Percentiles rank a stretch among this genome's conserved stretches.
Evolutionary conservation across 176 grass and related monocot genomes (phyloP).

Genomic region (Avena insularis): DNA sequence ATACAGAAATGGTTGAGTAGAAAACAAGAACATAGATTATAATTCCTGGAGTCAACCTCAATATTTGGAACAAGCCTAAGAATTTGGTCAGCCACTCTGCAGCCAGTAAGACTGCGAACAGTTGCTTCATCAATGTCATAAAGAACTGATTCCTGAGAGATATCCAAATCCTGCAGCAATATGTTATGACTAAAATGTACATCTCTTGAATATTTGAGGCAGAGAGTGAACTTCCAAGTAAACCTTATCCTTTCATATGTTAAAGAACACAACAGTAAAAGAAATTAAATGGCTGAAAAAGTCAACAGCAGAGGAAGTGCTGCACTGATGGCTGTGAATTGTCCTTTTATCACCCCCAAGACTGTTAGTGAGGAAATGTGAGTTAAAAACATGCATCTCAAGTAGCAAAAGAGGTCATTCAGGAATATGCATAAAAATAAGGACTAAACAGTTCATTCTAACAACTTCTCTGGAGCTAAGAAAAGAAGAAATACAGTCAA

Average conservation of each 20-base stretch:
- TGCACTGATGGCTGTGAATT: constrained; percentile 37
- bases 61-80: constrained; percentile 93
- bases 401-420: background rate
- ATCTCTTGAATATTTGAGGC: constrained; percentile 38
- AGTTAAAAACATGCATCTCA: constrained; percentile 27
- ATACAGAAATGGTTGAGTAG: background rate
- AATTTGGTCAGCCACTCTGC: constrained; percentile 95
- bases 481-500: background rate
- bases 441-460: background rate
- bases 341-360: constrained; percentile 11
- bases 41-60: constrained; percentile 56
- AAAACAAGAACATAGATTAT: constrained; percentile 18
- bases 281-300: constrained; percentile 5
- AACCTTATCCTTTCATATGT: background rate
- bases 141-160: constrained; percentile 87
- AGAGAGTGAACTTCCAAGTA: background rate
- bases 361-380: constrained; percentile 27
- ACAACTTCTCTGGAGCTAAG: background rate
- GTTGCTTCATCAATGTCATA: constrained; percentile 90
- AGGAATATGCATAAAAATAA: background rate
- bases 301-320: background rate
- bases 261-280: background rate
- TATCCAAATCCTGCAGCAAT: constrained; percentile 80
- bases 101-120: constrained; percentile 95
- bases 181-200: constrained; percentile 31